These are phyloP conservation scores for Fragaria ananassa DNA, from an alignment of 306 rosid species.

Conservation along the genomic window DNA sequence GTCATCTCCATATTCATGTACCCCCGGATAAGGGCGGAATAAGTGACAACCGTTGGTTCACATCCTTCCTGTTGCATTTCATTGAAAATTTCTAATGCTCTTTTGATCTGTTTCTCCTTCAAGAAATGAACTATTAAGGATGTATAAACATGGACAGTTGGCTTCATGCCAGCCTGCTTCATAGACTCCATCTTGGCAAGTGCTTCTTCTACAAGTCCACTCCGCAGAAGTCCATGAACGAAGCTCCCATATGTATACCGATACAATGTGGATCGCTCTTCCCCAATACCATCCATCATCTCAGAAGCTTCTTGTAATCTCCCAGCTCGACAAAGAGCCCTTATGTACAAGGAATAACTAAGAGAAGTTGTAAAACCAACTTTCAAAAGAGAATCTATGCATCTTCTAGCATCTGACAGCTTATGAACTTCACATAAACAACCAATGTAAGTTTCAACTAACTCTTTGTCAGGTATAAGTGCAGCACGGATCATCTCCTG, in stretches of 20 bases:
- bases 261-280: conserved; percentile 42
- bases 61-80: conserved; percentile 65
- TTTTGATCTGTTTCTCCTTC: conserved; percentile 54
- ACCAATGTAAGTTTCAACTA: conserved; percentile 62
- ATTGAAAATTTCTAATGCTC: conserved; percentile 47
- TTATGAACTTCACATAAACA: conserved; percentile 71
- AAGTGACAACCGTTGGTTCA: conserved; percentile 66
- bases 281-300: conserved; percentile 41
- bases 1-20: conserved; percentile 61
- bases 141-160: conserved; percentile 73
- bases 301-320: conserved; percentile 67
- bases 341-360: conserved; percentile 50
- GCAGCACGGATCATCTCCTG: conserved; percentile 58
- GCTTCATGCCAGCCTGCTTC: conserved; percentile 58
- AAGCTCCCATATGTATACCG: conserved; percentile 74
- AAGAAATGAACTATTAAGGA: conserved; percentile 67
- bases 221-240: conserved; percentile 65
- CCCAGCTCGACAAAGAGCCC: conserved; percentile 76
- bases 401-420: conserved; percentile 54
- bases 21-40: conserved; percentile 66
- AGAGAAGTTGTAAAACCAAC: conserved; percentile 54
- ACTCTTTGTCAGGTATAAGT: conserved; percentile 65
- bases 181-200: conserved; percentile 56
- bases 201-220: conserved; percentile 61
- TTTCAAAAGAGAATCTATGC: conserved; percentile 54